A percentile compares a stretch with the other conserved stretches of the same genome.
These are phyloP conservation scores for Stipa capillata DNA, from an alignment of 176 grass and related monocot genomes.

Conservation along the genomic window DNA sequence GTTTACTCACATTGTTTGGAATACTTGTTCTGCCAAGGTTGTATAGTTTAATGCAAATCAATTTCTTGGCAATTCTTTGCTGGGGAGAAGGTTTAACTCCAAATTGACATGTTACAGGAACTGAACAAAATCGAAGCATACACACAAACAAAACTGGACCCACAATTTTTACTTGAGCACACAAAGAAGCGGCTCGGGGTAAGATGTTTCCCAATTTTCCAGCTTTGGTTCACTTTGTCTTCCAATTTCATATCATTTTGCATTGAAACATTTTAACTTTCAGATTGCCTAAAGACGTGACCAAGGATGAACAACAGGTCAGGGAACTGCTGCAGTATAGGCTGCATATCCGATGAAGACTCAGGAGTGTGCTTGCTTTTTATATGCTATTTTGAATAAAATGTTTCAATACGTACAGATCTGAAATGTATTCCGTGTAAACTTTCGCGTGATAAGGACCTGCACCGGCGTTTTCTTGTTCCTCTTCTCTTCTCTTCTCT, in stretches of 20 bases:
- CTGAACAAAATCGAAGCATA: conserved; percentile 74
- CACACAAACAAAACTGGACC: conserved; percentile 34
- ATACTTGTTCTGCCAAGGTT: neutral
- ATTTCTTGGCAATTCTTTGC: neutral
- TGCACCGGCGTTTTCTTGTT: too few relatives aligned
- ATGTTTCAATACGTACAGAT: too few relatives aligned
- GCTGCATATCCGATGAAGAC: neutral
- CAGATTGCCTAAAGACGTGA: conserved; percentile 27
- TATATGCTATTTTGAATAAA: conserved; percentile 10
- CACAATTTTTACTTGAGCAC: conserved; percentile 33
- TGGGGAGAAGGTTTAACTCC: neutral
- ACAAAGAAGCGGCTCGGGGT: conserved; percentile 56
- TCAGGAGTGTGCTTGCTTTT: neutral
- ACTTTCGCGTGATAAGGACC: too few relatives aligned
- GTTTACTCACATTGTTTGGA: neutral
- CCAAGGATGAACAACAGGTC: neutral
- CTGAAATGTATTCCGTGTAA: too few relatives aligned
- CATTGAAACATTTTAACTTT: neutral
- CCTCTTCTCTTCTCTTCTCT: too few relatives aligned
- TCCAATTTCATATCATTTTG: neutral
- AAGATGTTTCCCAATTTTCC: neutral
- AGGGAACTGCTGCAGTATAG: neutral
- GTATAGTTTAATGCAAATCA: neutral
- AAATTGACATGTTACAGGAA: conserved; percentile 20
- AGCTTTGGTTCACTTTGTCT: neutral